Evolutionary conservation across 192 early-diverging fungal genomes (phyloP), one percentile per base, ranked within the genome.

Genomic region (Coemansia sp.): DNA sequence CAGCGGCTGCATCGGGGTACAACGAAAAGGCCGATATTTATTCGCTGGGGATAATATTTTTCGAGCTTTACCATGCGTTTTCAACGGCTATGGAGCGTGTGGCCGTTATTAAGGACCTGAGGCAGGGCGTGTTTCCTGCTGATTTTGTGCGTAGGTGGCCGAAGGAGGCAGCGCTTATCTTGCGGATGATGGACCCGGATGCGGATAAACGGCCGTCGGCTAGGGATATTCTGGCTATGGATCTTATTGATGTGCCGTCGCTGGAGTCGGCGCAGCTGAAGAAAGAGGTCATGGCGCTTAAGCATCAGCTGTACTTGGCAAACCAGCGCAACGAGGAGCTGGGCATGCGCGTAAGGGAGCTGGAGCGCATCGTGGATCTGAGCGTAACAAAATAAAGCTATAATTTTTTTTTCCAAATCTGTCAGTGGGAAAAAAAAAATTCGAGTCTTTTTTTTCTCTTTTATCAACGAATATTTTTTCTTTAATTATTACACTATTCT

Each of bases 1-100:
- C 38, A 48, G 35, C 36, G 36, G 72, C 79, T 15, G 73, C 62
- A 12, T 38, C 68, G n/a, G 73, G 61, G 9, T 93, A 93, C 64
- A 88, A 88, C 67, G 86, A 91, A 76, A 93, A 92, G 63, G 90
- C 88, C 4, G 98, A 99, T 71, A 95, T 99, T 9, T 99, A 97
- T 76, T 95, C 94, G 6, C 78, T 97, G 11, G 98, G 98, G 3
- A 96, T 99, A 48, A 91, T 99, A 43, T 91, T 99, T 58, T 98
- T 97, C 73, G 98, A 99, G 81, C 80, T 99, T 53, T 91, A 91
- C 75, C 91, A 92, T 36, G 94, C 96, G 33, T 91, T 97, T 67
- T 68, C 86, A 8, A 97, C 98, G 1, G 86, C 82, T 1, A 98
- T 98, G 95, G 98, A 99, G 78, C 90, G 98, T 0, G 87, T 86